Conservation (phyloP, 306 rosid species). For the Pyrus pyrifolia region DNA sequence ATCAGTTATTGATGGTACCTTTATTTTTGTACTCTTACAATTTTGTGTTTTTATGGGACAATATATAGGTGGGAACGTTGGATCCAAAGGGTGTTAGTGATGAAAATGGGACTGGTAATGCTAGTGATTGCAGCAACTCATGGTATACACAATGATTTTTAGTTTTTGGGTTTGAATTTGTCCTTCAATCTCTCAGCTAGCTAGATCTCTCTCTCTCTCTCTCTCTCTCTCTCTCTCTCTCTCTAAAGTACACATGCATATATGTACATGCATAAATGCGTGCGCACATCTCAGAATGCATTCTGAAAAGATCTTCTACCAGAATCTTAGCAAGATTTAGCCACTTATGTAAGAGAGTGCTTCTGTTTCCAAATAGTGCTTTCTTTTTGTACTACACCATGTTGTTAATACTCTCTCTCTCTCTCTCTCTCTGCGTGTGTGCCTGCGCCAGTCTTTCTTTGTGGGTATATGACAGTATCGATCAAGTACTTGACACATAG, state of each 20-base stretch:
- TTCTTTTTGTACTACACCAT: not conserved
- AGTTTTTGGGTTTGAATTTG: not conserved
- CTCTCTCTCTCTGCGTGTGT: not conserved
- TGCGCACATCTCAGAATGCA: constrained; percentile 18
- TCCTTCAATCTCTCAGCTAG: not conserved
- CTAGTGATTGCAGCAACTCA: constrained; percentile 74
- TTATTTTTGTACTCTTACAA: constrained; percentile 3
- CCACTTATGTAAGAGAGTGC: constrained; percentile 31
- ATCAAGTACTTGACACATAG: not conserved
- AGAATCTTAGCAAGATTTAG: constrained; percentile 37
- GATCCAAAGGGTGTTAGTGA: constrained; percentile 66
- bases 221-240: not conserved
- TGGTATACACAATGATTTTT: constrained; percentile 31
- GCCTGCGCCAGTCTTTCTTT: not conserved
- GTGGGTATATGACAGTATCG: not conserved
- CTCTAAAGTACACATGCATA: not conserved
- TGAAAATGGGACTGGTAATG: constrained; percentile 66
- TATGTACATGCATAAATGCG: constrained; percentile 35
- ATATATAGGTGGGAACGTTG: constrained; percentile 42
- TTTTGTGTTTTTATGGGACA: not conserved
- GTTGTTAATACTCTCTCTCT: not conserved
- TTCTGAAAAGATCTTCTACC: constrained; percentile 22
- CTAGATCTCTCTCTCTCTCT: not conserved
- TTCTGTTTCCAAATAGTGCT: constrained; percentile 3
- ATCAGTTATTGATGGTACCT: not conserved